Conservation (phyloP, 78 protist genomes). For the Diacronema lutheri region DNA sequence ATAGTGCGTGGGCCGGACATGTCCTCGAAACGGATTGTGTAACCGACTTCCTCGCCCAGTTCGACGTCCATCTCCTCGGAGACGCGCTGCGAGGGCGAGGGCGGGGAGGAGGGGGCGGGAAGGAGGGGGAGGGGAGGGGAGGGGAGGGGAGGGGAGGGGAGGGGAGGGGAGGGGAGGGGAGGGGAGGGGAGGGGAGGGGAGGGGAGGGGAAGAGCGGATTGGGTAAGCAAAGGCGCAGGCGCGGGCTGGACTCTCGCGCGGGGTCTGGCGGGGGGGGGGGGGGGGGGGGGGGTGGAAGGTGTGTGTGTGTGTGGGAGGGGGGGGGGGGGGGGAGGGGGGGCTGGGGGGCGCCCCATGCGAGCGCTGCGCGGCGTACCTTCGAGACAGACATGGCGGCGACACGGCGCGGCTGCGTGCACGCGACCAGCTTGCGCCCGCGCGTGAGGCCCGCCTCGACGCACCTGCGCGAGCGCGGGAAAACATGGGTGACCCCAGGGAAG, state of each 20-base stretch:
- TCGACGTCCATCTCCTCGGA: constrained; percentile 96
- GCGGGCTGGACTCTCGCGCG: too few species aligned
- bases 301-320: too few species aligned
- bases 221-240: too few species aligned
- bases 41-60: constrained; percentile 96
- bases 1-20: constrained; percentile 71
- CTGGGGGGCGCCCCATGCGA: too few species aligned
- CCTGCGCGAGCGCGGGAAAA: too few species aligned
- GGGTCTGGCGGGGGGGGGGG: constrained; percentile 54
- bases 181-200: not conserved
- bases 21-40: constrained; percentile 99
- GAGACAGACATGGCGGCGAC: constrained; percentile 94
- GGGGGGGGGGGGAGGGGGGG: too few species aligned
- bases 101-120: too few species aligned
- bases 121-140: too few species aligned
- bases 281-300: too few species aligned
- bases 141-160: not conserved
- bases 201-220: not conserved
- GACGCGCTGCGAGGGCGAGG: constrained; percentile 71
- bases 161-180: not conserved
- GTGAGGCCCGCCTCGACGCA: constrained; percentile 61
- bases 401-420: constrained; percentile 98
- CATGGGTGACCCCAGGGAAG: too few species aligned
- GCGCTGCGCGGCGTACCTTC: too few species aligned
- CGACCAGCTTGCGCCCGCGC: constrained; percentile 54